Evolutionary conservation across 305 asterid species (phyloP).

Genomic region (Fraxinus albicans): DNA sequence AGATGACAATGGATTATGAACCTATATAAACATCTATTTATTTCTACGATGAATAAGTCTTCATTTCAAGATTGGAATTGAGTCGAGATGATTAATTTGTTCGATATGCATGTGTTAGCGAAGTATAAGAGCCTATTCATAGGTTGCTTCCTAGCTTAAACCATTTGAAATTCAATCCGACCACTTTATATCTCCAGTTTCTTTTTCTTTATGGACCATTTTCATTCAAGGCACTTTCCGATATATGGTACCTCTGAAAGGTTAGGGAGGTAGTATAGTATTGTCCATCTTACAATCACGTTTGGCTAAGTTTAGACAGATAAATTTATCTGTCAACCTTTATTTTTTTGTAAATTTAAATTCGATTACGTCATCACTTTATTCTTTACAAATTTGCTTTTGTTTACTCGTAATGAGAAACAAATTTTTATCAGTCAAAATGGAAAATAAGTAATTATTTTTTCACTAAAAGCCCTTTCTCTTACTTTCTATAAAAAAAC

Average conservation of each 20-base stretch:
- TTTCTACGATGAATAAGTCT: neutral
- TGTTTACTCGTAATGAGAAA: neutral
- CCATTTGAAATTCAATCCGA: neutral
- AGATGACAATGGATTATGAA: neutral
- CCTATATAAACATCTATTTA: neutral
- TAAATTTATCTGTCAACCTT: no score
- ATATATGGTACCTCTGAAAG: neutral
- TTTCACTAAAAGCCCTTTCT: neutral
- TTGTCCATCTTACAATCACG: neutral
- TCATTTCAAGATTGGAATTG: neutral
- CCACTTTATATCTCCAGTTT: neutral
- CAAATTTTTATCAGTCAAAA: neutral
- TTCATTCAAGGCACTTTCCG: neutral
- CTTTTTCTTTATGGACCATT: neutral
- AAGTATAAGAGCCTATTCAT: neutral
- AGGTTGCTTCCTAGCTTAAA: neutral
- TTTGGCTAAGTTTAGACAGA: neutral
- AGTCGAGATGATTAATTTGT: neutral
- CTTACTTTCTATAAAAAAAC: neutral
- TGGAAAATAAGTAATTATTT: neutral
- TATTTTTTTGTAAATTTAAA: no score
- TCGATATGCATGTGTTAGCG: neutral
- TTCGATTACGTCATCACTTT: no score
- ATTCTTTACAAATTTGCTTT: neutral
- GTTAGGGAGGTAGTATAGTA: neutral